Conservation (phyloP, 2,329 filamentous ascomycete genomes). For the Neurospora sp. region DNA sequence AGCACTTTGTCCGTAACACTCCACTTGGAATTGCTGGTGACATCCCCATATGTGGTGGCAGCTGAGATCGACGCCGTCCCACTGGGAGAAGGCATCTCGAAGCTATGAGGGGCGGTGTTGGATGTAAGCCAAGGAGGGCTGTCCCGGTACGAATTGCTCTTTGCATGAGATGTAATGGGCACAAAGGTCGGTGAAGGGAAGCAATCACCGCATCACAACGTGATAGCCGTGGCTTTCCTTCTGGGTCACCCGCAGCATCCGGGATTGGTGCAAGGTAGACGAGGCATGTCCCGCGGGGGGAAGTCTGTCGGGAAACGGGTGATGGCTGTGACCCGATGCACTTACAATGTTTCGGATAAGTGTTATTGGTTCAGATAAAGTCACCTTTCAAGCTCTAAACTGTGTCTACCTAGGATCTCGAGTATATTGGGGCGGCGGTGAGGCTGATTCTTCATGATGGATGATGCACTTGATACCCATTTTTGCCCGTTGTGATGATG, state of each 20-base stretch:
- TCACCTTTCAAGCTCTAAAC: too few species aligned
- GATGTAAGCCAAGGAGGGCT: background rate
- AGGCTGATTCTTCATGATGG: background rate
- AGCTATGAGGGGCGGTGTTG: background rate
- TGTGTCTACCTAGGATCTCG: too few species aligned
- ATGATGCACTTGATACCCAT: background rate
- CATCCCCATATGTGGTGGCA: background rate
- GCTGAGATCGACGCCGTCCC: background rate
- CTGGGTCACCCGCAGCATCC: background rate
- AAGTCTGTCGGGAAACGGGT: background rate
- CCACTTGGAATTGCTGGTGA: background rate
- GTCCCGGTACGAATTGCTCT: background rate
- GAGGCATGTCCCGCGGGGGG: background rate
- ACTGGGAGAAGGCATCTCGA: background rate
- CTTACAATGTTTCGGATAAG: too few species aligned
- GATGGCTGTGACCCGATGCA: background rate
- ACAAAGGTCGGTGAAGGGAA: background rate
- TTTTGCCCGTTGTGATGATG: background rate
- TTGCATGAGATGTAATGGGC: background rate
- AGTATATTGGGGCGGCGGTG: too few species aligned
- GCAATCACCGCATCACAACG: background rate
- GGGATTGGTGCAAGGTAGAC: background rate
- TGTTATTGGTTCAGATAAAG: too few species aligned
- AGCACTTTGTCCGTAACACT: background rate
- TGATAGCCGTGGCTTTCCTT: background rate